These are phyloP conservation scores for Magnolia kwangsiensis DNA, from an alignment of 164 flowering plant genomes.

Conservation along the genomic window DNA sequence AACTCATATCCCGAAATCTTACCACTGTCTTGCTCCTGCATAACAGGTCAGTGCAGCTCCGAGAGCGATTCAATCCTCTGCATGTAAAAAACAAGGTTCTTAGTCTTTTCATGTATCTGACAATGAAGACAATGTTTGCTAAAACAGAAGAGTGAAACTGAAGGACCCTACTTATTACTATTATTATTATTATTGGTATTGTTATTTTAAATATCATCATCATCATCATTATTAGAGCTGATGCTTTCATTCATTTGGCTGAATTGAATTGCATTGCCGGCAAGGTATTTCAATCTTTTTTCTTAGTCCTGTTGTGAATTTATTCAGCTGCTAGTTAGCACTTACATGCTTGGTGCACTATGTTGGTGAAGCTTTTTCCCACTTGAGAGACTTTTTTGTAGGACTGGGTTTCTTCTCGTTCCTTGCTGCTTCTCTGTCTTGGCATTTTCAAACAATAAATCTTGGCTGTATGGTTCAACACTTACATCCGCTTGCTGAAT, in stretches of 20 bases:
- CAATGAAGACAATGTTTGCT: neutral
- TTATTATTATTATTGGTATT: neutral
- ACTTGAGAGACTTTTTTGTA: slow-evolving; percentile 7
- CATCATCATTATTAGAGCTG: neutral
- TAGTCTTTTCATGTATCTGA: neutral
- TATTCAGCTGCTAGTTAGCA: neutral
- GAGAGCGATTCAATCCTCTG: slow-evolving; percentile 20
- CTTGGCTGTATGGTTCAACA: slow-evolving; percentile 40
- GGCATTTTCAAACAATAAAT: slow-evolving; percentile 35
- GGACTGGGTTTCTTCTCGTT: slow-evolving; percentile 17
- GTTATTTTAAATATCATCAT: too few species aligned
- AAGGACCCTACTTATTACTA: neutral
- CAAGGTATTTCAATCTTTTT: neutral
- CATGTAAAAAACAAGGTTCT: neutral
- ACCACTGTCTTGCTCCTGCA: slow-evolving; percentile 18
- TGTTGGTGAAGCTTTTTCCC: slow-evolving; percentile 7
- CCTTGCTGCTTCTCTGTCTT: slow-evolving; percentile 19
- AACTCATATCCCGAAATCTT: neutral
- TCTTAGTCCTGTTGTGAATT: neutral
- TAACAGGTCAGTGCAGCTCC: slow-evolving; percentile 29
- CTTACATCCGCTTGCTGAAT: slow-evolving; percentile 37
- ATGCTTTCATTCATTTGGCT: neutral
- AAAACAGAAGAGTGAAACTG: neutral
- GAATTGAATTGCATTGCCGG: neutral
- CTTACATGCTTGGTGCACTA: slow-evolving; percentile 20